These are phyloP conservation scores for Ophiocordyceps camponoti-floridani DNA, from an alignment of 2,329 filamentous ascomycete species.

Conservation along the genomic window DNA sequence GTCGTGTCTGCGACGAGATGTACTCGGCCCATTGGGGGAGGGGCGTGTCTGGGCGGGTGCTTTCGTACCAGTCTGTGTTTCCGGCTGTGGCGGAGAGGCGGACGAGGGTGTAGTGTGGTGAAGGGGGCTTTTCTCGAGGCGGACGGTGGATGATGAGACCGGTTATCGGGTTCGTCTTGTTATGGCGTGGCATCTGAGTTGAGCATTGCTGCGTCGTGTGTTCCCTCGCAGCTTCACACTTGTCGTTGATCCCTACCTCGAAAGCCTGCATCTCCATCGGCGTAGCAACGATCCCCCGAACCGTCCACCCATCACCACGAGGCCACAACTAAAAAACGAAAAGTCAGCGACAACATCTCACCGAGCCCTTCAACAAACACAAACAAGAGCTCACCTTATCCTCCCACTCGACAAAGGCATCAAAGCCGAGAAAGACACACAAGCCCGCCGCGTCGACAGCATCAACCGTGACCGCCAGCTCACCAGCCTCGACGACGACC, in stretches of 20 bases:
- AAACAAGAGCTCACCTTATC: conserved; percentile 19
- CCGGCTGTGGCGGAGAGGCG: conserved; percentile 32
- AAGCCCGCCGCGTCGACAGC: conserved; percentile 24
- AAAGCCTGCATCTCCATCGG: conserved; percentile 31
- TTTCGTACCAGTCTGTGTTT: conserved; percentile 35
- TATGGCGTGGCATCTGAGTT: conserved; percentile 23
- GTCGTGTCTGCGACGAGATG: conserved; percentile 24
- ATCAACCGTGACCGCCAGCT: conserved; percentile 20
- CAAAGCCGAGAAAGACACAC: conserved; percentile 30
- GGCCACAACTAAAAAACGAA: conserved; percentile 18
- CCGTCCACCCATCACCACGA: conserved; percentile 17
- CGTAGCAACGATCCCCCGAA: conserved; percentile 35
- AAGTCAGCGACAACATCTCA: no score
- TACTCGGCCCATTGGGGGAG: conserved; percentile 28
- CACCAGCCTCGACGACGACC: conserved; percentile 21
- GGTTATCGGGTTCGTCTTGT: conserved; percentile 14
- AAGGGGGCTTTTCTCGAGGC: conserved; percentile 6
- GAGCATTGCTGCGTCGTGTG: conserved; percentile 18
- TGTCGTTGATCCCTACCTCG: conserved; percentile 28
- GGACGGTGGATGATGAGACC: conserved; percentile 22
- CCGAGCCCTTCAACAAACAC: background rate
- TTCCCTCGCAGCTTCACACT: conserved; percentile 8
- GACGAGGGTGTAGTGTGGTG: conserved; percentile 31
- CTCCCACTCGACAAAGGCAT: conserved; percentile 39
- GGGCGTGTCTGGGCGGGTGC: conserved; percentile 19